Percentiles rank a stretch among this genome's conserved stretches.
These are phyloP conservation scores for Parascedosporium putredinis DNA, from an alignment of 2,329 filamentous ascomycete species.

Conservation along the genomic window DNA sequence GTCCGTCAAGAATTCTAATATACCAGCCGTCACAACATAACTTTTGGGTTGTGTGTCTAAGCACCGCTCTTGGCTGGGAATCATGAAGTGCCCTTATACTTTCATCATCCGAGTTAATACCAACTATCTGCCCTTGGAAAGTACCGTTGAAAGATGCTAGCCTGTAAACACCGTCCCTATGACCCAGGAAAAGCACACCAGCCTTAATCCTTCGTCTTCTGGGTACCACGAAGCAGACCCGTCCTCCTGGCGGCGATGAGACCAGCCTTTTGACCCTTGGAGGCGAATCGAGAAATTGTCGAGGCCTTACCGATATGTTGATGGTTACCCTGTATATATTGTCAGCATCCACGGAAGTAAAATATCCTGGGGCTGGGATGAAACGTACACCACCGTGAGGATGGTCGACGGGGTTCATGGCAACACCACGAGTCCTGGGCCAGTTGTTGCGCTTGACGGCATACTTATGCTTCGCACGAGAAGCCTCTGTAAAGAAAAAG, in stretches of 20 bases:
- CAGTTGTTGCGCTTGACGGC: conserved; percentile 99
- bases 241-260: conserved; percentile 99
- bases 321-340: conserved; percentile 73
- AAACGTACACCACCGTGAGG: conserved; percentile 77
- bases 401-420: conserved; percentile 99
- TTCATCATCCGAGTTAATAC: conserved; percentile 34
- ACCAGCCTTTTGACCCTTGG: conserved; percentile 99
- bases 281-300: conserved; percentile 96
- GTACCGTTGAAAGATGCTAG: conserved; percentile 48
- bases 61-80: conserved; percentile 8
- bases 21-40: conserved; percentile 7
- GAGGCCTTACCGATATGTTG: conserved; percentile 99
- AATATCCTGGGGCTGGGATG: not conserved
- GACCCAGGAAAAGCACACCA: conserved; percentile 39
- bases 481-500: conserved; percentile 60
- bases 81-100: conserved; percentile 13
- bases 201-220: conserved; percentile 96
- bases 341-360: conserved; percentile 27
- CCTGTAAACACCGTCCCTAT: conserved; percentile 49
- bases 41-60: conserved; percentile 4
- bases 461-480: conserved; percentile 99
- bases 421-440: conserved; percentile 99
- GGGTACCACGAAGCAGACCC: conserved; percentile 99
- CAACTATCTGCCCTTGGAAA: conserved; percentile 34
- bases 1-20: conserved; percentile 6